Evolutionary conservation across 2,329 filamentous ascomycete genomes (phyloP).

Genomic region (Penicillium occitanis): DNA sequence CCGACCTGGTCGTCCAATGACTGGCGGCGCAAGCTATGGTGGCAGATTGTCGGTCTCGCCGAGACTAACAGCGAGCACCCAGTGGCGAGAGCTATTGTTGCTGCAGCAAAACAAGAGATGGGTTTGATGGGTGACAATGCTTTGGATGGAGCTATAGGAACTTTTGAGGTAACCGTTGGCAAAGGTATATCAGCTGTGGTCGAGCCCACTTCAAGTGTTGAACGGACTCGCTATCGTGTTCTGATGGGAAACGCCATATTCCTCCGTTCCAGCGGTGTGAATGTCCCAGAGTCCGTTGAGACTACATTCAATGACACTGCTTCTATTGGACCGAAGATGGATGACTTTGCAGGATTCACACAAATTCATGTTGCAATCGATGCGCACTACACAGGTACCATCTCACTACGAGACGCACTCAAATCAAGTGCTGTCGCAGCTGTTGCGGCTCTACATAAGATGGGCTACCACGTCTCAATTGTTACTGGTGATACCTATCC

Average conservation of each 20-base stretch:
- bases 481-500: slow-evolving; percentile 89
- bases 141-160: slow-evolving; percentile 78
- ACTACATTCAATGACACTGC: slow-evolving; percentile 27
- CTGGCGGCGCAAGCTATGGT: slow-evolving; percentile 77
- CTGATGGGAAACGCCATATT: slow-evolving; percentile 79
- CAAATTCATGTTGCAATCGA: slow-evolving; percentile 91
- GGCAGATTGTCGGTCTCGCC: slow-evolving; percentile 91
- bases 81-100: slow-evolving; percentile 82
- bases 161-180: slow-evolving; percentile 81
- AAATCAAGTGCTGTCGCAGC: slow-evolving; percentile 82
- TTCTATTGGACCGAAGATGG: slow-evolving; percentile 38
- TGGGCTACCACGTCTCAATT: slow-evolving; percentile 85
- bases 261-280: slow-evolving; percentile 68
- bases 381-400: slow-evolving; percentile 72
- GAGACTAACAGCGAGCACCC: slow-evolving; percentile 97
- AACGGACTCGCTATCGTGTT: slow-evolving; percentile 72
- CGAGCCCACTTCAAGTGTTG: slow-evolving; percentile 68
- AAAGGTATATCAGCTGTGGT: slow-evolving; percentile 80
- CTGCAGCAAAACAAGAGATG: slow-evolving; percentile 72
- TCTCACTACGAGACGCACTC: slow-evolving; percentile 85
- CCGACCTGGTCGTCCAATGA: slow-evolving; percentile 68
- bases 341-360: slow-evolving; percentile 67
- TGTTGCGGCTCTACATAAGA: slow-evolving; percentile 75
- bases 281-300: slow-evolving; percentile 43
- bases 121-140: slow-evolving; percentile 68